These are phyloP conservation scores for baker's yeast (Saccharomyces cerevisiae) DNA, from an alignment of 805 yeast genomes.

Conservation along the genomic window DNA sequence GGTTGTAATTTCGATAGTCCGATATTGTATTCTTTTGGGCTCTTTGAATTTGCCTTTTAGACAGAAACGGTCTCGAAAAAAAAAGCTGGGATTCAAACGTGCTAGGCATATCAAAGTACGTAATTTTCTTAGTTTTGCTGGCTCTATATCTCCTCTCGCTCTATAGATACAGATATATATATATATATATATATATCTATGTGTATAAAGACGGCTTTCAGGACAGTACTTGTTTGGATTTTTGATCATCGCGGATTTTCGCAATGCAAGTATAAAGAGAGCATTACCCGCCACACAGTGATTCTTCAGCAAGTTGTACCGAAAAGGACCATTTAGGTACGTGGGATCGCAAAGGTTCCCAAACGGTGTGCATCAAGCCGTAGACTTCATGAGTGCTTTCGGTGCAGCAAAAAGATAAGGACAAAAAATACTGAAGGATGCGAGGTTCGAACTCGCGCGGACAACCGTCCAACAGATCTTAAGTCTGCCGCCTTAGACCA, in stretches of 20 bases:
- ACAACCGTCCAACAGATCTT: neutral
- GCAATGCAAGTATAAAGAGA: neutral
- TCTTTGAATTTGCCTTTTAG: constrained; percentile 43
- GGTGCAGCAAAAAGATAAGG: neutral
- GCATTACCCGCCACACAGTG: neutral
- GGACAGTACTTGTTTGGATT: neutral
- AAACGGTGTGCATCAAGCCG: neutral
- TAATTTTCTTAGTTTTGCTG: neutral
- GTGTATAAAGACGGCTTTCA: neutral
- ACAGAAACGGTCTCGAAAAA: constrained; percentile 54
- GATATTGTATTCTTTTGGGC: constrained; percentile 47
- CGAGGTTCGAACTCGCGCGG: neutral
- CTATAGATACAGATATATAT: too few species aligned
- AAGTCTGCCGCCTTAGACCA: neutral
- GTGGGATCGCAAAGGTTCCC: neutral
- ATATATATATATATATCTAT: neutral
- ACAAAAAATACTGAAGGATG: neutral
- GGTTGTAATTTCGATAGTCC: constrained; percentile 42
- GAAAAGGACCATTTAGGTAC: neutral
- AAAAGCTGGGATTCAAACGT: constrained; percentile 20
- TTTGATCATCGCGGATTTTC: neutral
- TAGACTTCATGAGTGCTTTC: too few species aligned
- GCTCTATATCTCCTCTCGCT: neutral
- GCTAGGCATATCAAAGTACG: constrained; percentile 9
- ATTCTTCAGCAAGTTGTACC: neutral